phyloP scores from a whole-genome alignment of 225 moss, liverwort and hornwort genomes.

The Lunularia cruciata region DNA sequence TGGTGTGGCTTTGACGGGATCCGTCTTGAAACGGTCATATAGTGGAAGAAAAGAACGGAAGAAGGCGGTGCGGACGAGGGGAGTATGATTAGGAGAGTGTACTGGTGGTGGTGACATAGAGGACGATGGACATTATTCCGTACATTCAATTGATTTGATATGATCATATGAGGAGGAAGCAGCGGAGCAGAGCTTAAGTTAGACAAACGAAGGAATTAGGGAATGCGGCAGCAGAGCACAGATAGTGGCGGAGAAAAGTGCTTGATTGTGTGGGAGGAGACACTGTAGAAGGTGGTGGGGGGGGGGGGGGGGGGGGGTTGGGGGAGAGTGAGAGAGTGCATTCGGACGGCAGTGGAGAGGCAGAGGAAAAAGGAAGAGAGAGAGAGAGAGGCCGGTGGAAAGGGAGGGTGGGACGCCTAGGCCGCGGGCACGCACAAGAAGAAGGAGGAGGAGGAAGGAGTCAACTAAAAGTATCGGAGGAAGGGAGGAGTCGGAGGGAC shows the following conservation, averaged over 20 bases:
- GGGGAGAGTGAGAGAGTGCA: neutral
- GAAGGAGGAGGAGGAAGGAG: neutral
- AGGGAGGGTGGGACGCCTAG: too few species aligned
- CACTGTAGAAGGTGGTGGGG: too few species aligned
- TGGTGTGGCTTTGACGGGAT: neutral
- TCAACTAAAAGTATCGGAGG: neutral
- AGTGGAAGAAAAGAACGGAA: neutral
- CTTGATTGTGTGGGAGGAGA: constrained; percentile 7
- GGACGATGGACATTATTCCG: too few species aligned
- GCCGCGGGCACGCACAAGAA: neutral
- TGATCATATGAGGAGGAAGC: constrained; percentile 15
- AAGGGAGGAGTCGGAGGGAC: too few species aligned
- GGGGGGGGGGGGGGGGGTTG: neutral
- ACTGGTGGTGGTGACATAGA: too few species aligned
- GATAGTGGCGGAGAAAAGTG: neutral
- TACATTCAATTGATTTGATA: neutral
- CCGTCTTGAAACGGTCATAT: constrained; percentile 18
- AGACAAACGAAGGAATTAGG: neutral
- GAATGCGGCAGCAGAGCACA: constrained; percentile 8
- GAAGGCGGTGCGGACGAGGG: neutral
- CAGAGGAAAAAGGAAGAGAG: too few species aligned
- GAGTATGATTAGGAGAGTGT: neutral
- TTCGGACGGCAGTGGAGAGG: neutral
- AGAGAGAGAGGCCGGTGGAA: too few species aligned
- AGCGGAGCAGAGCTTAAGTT: constrained; percentile 8